Evolutionary conservation across 192 early-diverging fungal genomes (phyloP).

Genomic region (Phlyctochytrium planicorne): DNA sequence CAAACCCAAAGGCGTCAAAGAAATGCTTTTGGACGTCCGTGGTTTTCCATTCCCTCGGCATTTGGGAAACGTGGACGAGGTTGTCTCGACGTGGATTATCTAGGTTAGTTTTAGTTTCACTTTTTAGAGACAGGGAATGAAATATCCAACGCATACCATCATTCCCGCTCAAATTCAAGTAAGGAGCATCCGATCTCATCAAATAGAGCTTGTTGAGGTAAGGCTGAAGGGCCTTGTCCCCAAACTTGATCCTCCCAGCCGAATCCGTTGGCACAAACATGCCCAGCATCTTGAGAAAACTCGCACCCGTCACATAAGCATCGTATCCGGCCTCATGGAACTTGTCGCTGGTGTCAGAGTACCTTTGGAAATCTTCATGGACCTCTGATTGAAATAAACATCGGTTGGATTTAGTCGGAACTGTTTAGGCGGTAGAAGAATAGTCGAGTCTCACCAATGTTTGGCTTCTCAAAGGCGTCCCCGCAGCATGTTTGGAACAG

Average conservation of each 20-base stretch:
- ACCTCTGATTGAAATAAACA: slow-evolving; percentile 20
- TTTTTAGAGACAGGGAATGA: not conserved
- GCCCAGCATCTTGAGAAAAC: slow-evolving; percentile 67
- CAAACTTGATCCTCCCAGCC: not conserved
- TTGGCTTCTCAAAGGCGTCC: slow-evolving; percentile 48
- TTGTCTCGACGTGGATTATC: slow-evolving; percentile 24
- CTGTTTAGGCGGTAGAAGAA: not conserved
- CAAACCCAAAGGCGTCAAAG: slow-evolving; percentile 31
- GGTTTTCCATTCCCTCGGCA: slow-evolving; percentile 47
- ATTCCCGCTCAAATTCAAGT: slow-evolving; percentile 56
- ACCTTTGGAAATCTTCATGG: slow-evolving; percentile 38
- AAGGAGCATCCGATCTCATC: slow-evolving; percentile 65
- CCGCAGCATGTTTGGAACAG: slow-evolving; percentile 37
- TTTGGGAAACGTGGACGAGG: slow-evolving; percentile 52
- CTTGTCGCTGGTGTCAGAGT: slow-evolving; percentile 22
- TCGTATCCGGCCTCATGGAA: slow-evolving; percentile 94
- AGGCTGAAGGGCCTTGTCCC: not conserved
- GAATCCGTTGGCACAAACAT: slow-evolving; percentile 13
- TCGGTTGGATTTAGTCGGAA: not conserved
- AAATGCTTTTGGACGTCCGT: slow-evolving; percentile 52
- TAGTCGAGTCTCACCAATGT: slow-evolving; percentile 45
- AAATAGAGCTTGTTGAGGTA: slow-evolving; percentile 59
- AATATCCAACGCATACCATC: slow-evolving; percentile 30
- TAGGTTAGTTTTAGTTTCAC: not conserved
- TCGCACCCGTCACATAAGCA: slow-evolving; percentile 83